phyloP scores from a whole-genome alignment of 345 rosid genomes.

The Geranium brycei region DNA sequence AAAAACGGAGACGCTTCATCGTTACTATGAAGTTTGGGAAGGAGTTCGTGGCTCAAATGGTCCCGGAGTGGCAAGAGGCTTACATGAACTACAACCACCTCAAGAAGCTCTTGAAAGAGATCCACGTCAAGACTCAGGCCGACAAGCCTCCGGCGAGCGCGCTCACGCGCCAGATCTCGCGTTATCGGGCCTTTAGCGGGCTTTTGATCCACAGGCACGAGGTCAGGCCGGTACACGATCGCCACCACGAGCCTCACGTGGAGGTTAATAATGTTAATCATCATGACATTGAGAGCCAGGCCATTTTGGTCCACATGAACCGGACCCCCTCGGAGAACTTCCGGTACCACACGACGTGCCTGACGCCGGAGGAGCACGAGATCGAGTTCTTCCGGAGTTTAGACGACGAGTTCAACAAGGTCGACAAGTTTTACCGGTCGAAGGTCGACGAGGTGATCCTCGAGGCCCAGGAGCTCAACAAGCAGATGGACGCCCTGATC shows the following conservation, averaged over 20 bases:
- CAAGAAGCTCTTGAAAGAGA: neutral
- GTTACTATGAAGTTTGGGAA: slow-evolving; percentile 10
- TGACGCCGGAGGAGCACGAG: neutral
- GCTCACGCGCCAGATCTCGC: neutral
- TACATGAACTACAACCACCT: neutral
- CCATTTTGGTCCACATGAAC: neutral
- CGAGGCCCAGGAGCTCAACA: neutral
- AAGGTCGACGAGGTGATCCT: neutral
- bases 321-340: slow-evolving; percentile 7
- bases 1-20: neutral
- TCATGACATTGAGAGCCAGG: slow-evolving; percentile 5
- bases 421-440: neutral
- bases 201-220: neutral
- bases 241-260: neutral
- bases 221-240: neutral
- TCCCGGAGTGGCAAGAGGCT: neutral
- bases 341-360: neutral
- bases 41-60: neutral
- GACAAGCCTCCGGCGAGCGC: neutral
- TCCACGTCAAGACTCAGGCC: neutral
- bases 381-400: neutral
- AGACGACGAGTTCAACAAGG: neutral
- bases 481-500: neutral
- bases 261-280: slow-evolving; percentile 1
- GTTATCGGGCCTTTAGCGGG: neutral